Evolutionary conservation across 2,329 filamentous ascomycete species (phyloP), one percentile per base, ranked within the genome.

Genomic region (Fusarium longipes): DNA sequence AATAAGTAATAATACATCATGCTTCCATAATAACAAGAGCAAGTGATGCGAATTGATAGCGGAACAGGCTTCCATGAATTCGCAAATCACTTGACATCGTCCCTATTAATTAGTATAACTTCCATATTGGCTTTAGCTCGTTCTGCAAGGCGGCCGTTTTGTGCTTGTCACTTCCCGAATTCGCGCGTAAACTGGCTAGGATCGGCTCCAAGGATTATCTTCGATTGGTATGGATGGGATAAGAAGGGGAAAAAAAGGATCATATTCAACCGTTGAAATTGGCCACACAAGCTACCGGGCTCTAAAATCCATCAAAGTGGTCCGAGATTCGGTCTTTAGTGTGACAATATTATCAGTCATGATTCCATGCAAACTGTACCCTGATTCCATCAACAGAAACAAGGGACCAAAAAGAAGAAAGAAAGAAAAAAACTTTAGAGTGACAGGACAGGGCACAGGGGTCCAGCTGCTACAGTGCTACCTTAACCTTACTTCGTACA

Each of bases 81-180:
- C n/a, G 33, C 27, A 38, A 38, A 51, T 45, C 53, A 50, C 40
- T 57, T 65, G 42, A 53, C 45, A 35, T 40, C 15, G 22, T 25
- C 38, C 20, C 33, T 35, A 36, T 42, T 51, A 63, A 36, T 49
- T 36, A 33, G 30, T 44, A 50, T 55, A 62, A 50, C 70, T 70
- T 73, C 68, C 70, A 60, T 39, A 66, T 70, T 72, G 56, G 63
- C 38, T 65, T 49, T 70, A 70, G 70, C 56, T 71, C 50, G 48
- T 60, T 36, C 63, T 71, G 68, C 70, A 63, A 70, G 51, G 53
- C 50, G 49, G 59, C 56, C 43, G 57, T 71, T 67, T 65, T 38
- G 56, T 63, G 49, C 48, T 54, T 57, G 43, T 59, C 45, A 49
- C 32, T 38, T 49, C 45, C 32, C 50, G 51, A 63, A 57, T 61